These are phyloP conservation scores for Microsporum canis DNA, from an alignment of 2,329 filamentous ascomycete species.

Conservation along the genomic window DNA sequence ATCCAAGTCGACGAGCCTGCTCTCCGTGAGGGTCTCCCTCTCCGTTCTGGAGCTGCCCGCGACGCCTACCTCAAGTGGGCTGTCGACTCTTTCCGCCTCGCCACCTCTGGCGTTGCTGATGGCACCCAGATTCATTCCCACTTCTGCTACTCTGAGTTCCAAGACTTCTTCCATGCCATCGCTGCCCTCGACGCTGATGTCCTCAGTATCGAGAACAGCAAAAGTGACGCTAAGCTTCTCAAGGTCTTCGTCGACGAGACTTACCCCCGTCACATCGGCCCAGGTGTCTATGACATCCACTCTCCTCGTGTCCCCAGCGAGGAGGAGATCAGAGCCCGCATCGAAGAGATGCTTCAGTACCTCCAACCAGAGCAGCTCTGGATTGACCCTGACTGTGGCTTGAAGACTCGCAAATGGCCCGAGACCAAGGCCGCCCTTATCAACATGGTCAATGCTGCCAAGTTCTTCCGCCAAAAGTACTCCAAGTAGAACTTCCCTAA, in stretches of 20 bases:
- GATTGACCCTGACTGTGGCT: slow-evolving; percentile 98
- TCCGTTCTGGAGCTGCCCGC: slow-evolving; percentile 85
- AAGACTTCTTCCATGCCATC: slow-evolving; percentile 99
- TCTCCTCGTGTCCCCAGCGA: slow-evolving; percentile 92
- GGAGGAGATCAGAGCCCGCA: slow-evolving; percentile 96
- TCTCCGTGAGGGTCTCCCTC: slow-evolving; percentile 97
- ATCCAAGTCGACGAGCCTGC: slow-evolving; percentile 99
- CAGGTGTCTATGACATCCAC: slow-evolving; percentile 99
- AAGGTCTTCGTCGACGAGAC: slow-evolving; percentile 96
- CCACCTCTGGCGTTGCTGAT: slow-evolving; percentile 85
- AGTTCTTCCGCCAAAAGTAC: slow-evolving; percentile 89
- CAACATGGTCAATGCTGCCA: slow-evolving; percentile 98
- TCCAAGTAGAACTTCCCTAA: slow-evolving; percentile 38
- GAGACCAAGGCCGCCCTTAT: slow-evolving; percentile 92
- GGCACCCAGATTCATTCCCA: slow-evolving; percentile 99
- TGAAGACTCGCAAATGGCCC: slow-evolving; percentile 97
- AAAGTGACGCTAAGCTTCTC: slow-evolving; percentile 98
- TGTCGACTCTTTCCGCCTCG: slow-evolving; percentile 94
- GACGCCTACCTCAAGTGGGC: slow-evolving; percentile 96
- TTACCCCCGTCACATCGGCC: slow-evolving; percentile 96
- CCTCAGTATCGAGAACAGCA: slow-evolving; percentile 99
- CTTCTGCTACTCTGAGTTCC: slow-evolving; percentile 99
- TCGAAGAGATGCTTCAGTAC: slow-evolving; percentile 95
- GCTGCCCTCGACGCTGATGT: slow-evolving; percentile 96
- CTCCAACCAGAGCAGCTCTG: slow-evolving; percentile 98